These are phyloP conservation scores for Arbutus unedo DNA, from an alignment of 148 eudicot species.

Conservation along the genomic window DNA sequence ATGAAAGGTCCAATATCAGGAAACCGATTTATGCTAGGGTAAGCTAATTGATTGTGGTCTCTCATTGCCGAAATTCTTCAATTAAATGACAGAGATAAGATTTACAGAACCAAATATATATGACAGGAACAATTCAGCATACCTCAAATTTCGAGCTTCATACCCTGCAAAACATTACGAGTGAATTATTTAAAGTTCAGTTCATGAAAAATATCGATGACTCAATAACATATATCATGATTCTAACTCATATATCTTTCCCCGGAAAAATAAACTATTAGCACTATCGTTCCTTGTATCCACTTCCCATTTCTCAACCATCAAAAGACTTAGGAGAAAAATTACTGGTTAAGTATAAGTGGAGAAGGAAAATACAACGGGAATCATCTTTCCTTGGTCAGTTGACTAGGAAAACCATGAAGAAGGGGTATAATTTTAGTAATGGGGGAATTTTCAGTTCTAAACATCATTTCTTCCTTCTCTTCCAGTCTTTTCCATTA, in stretches of 20 bases:
- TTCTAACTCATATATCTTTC: not conserved
- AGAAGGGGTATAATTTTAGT: not conserved
- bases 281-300: not conserved
- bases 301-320: not conserved
- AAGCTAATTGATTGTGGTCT: not conserved
- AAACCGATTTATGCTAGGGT: not conserved
- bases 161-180: constrained; percentile 40
- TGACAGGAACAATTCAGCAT: constrained; percentile 4
- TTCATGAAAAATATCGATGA: not conserved
- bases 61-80: not conserved
- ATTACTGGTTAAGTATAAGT: not conserved
- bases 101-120: not conserved
- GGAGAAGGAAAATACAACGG: not conserved
- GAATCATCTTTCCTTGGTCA: not conserved
- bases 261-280: not conserved
- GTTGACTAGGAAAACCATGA: not conserved
- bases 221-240: not conserved
- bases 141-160: constrained; percentile 73
- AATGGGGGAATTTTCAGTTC: not conserved
- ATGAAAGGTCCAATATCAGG: not conserved
- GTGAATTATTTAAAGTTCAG: not conserved
- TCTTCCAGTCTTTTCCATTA: not conserved
- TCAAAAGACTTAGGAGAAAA: not conserved
- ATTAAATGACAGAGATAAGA: not conserved
- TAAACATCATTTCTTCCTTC: not conserved